phyloP scores from a whole-genome alignment of 2,329 filamentous ascomycete genomes.

The Epichloe typhina region DNA sequence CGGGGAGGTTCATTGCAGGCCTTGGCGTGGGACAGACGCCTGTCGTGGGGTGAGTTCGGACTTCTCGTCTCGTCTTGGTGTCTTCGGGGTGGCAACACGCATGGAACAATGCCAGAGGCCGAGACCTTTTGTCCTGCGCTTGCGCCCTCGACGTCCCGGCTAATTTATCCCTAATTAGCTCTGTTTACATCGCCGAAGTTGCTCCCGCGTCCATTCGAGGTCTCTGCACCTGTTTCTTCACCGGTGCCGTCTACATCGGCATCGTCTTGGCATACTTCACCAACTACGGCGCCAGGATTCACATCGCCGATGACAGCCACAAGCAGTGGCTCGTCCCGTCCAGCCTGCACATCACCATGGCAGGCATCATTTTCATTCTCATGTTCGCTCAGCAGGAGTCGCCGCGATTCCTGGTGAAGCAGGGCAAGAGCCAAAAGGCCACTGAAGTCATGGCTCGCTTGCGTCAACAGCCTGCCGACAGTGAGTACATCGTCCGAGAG shows the following conservation, averaged over 20 bases:
- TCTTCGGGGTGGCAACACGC: not conserved
- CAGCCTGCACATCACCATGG: slow-evolving; percentile 65
- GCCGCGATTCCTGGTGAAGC: slow-evolving; percentile 57
- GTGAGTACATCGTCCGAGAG: slow-evolving; percentile 49
- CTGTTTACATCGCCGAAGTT: slow-evolving; percentile 62
- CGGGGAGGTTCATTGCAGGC: slow-evolving; percentile 52
- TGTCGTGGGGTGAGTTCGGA: slow-evolving; percentile 38
- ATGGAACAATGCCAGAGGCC: too few species aligned
- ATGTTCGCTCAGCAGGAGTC: slow-evolving; percentile 59
- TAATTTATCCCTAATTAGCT: slow-evolving; percentile 18
- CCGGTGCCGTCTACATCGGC: slow-evolving; percentile 53
- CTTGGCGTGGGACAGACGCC: slow-evolving; percentile 54
- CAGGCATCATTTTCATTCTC: slow-evolving; percentile 55
- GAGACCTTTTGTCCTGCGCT: too few species aligned
- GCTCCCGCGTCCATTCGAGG: slow-evolving; percentile 56
- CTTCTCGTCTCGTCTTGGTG: not conserved
- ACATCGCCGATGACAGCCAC: slow-evolving; percentile 32
- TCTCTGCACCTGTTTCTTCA: slow-evolving; percentile 51
- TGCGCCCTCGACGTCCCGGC: too few species aligned
- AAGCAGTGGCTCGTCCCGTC: slow-evolving; percentile 55
- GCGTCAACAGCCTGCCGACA: slow-evolving; percentile 43
- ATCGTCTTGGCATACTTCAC: slow-evolving; percentile 72
- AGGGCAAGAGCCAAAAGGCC: slow-evolving; percentile 45
- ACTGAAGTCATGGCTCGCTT: slow-evolving; percentile 41
- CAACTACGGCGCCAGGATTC: slow-evolving; percentile 45